A percentile compares a stretch with the other conserved stretches of the same genome.
Evolutionary conservation across 805 yeast genomes (phyloP).

Genomic region (Candida boidinii): DNA sequence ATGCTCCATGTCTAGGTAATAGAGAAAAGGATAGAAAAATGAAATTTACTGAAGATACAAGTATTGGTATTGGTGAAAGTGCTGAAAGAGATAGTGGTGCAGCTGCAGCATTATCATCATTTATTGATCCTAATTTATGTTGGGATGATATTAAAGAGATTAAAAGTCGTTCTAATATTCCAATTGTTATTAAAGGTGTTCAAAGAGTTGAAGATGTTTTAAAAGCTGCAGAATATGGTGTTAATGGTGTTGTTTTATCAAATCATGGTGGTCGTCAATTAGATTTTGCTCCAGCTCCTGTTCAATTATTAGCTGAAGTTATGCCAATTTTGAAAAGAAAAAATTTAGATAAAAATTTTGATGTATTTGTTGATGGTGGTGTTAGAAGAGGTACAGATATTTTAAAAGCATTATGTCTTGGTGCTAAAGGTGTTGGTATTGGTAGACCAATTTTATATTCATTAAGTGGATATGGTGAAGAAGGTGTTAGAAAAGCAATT

Average conservation of each 20-base stretch:
- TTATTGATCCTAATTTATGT: slow-evolving; percentile 61
- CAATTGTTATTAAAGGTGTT: slow-evolving; percentile 75
- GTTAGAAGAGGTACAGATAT: slow-evolving; percentile 62
- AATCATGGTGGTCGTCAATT: slow-evolving; percentile 90
- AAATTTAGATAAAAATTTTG: slow-evolving; percentile 42
- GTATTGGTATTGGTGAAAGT: slow-evolving; percentile 32
- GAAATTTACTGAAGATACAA: slow-evolving; percentile 32
- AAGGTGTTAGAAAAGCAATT: slow-evolving; percentile 52
- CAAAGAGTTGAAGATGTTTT: slow-evolving; percentile 76
- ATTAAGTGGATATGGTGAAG: slow-evolving; percentile 53
- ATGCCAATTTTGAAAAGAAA: slow-evolving; percentile 41
- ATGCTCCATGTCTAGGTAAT: slow-evolving; percentile 87
- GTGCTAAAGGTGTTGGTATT: slow-evolving; percentile 64
- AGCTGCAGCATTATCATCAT: slow-evolving; percentile 76
- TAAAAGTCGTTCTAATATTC: slow-evolving; percentile 47
- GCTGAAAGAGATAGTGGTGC: slow-evolving; percentile 76
- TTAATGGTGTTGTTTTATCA: slow-evolving; percentile 72
- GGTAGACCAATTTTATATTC: slow-evolving; percentile 65
- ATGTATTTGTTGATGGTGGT: slow-evolving; percentile 62
- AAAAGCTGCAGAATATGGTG: slow-evolving; percentile 62
- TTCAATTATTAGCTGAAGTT: slow-evolving; percentile 66
- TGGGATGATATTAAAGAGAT: slow-evolving; percentile 62
- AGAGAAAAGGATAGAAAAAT: slow-evolving; percentile 44
- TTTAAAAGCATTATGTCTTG: slow-evolving; percentile 57
- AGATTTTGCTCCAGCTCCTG: slow-evolving; percentile 73